Percentiles rank a stretch among this genome's conserved stretches.
phyloP scores from a whole-genome alignment of 2,329 filamentous ascomycete species.

The Nigrospora osmanthi region DNA sequence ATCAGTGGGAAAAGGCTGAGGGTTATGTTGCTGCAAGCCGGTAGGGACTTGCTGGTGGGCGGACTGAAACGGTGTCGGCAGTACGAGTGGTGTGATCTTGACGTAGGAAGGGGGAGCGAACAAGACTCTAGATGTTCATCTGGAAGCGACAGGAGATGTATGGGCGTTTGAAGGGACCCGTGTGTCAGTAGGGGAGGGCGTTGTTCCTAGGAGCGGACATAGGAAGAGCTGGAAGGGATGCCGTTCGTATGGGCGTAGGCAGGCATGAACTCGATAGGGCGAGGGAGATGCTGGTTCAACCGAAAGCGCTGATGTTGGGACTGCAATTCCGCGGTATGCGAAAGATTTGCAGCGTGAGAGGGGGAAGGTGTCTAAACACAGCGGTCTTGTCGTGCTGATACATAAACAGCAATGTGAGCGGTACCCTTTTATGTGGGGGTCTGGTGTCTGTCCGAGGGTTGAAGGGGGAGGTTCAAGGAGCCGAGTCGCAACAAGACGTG shows the following conservation, averaged over 20 bases:
- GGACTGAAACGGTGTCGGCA: too few species aligned
- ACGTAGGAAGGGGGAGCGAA: not conserved
- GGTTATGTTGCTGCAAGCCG: not conserved
- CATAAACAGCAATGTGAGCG: conserved; percentile 69
- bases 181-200: not conserved
- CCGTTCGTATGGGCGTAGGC: conserved; percentile 38
- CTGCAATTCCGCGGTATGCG: conserved; percentile 93
- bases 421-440: conserved; percentile 23
- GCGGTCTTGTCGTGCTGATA: conserved; percentile 90
- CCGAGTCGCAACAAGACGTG: too few species aligned
- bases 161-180: too few species aligned
- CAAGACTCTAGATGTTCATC: not conserved
- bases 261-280: conserved; percentile 48
- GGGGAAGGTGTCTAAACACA: conserved; percentile 90
- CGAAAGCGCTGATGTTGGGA: conserved; percentile 83
- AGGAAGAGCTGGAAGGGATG: conserved; percentile 37
- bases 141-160: not conserved
- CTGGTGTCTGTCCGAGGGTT: conserved; percentile 5
- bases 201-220: conserved; percentile 35
- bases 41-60: not conserved
- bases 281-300: conserved; percentile 55
- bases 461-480: too few species aligned
- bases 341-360: conserved; percentile 95
- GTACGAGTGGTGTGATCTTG: not conserved
- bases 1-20: not conserved